A percentile compares a stretch with the other conserved stretches of the same genome.
Evolutionary conservation across 2,329 filamentous ascomycete genomes (phyloP).

Genomic region (Fusarium dlaminii): DNA sequence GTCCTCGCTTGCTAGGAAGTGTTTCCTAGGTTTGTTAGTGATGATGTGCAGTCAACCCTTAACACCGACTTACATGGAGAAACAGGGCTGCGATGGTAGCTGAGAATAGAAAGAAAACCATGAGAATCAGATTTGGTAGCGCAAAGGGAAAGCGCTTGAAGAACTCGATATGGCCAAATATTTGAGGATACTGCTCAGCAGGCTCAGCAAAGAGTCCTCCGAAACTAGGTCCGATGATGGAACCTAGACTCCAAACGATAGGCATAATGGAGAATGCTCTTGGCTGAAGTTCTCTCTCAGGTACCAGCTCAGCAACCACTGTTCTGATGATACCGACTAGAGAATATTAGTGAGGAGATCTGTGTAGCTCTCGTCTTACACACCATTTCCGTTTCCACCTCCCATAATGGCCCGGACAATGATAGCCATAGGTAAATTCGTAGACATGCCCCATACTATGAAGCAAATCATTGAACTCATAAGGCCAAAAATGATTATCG

Average conservation of each 20-base stretch:
- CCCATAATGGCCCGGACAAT: conserved; percentile 80
- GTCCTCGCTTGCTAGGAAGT: conserved; percentile 73
- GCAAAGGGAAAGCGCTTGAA: conserved; percentile 83
- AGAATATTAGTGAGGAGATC: not conserved
- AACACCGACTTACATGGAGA: conserved; percentile 63
- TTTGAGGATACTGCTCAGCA: conserved; percentile 73
- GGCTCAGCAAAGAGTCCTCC: conserved; percentile 89
- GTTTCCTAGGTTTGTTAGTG: conserved; percentile 70
- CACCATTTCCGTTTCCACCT: conserved; percentile 84
- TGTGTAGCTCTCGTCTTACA: conserved; percentile 22
- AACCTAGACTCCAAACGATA: conserved; percentile 85
- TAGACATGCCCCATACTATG: conserved; percentile 85
- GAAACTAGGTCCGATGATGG: conserved; percentile 86
- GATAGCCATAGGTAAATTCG: conserved; percentile 82
- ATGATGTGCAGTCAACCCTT: not conserved
- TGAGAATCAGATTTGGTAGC: conserved; percentile 83
- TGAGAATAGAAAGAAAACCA: conserved; percentile 80
- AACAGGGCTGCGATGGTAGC: conserved; percentile 80
- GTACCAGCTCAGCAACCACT: conserved; percentile 92
- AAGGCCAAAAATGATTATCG: conserved; percentile 78
- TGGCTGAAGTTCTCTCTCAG: conserved; percentile 85
- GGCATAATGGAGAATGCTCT: conserved; percentile 94
- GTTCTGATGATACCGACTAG: conserved; percentile 88
- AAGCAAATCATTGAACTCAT: conserved; percentile 83
- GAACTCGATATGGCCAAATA: conserved; percentile 75